Evolutionary conservation across 2,329 filamentous ascomycete species (phyloP), one percentile per base, ranked within the genome.

Genomic region (Sphaerulina populicola): DNA sequence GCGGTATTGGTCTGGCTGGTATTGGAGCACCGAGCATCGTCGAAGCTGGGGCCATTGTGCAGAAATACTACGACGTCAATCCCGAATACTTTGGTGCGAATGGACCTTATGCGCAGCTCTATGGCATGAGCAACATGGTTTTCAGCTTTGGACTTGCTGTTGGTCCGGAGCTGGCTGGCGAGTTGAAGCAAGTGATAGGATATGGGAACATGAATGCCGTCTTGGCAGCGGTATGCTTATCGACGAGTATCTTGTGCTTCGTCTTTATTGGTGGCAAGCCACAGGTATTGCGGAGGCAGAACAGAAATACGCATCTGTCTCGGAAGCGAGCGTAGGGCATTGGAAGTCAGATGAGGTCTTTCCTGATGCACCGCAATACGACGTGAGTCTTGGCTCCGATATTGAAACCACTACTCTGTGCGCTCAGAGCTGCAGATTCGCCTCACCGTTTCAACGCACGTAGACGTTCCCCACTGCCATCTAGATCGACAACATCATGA

Each of bases 71-170:
- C 53, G 69, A 73, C 41, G 74, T 73, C 1, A 83, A 82, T 50
- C 70, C 70, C 1, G 73, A 72, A 0, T 69, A 78, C 45, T 83
- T 82, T 56, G 77, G 78, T 0, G 65, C 70, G 1, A 69, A 76
- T 4, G 77, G 77, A 0, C 80, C 81, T 0, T 83, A 83, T 60
- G 81, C 80, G 1, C 82, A 85, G 64, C 70, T 84, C 0, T 85
- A 83, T 62, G 80, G 78, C 2, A 68, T 85, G 52, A 82, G 79
- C 58, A 79, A 75, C n/a, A 75, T 83, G 71, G 73, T 80, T 0
- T 84, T 81, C 63, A 77, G 76, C 53, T 66, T 71, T 0, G 82
- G 82, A 0, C 66, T 84, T 46, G 77, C 80, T 0, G 47, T 82
- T 5, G 82, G 82, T 0, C 82, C 82, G 0, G 62, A 82, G 11